Conservation (phyloP, 176 grass and related monocot genomes). For the Eragrostis curvula region DNA sequence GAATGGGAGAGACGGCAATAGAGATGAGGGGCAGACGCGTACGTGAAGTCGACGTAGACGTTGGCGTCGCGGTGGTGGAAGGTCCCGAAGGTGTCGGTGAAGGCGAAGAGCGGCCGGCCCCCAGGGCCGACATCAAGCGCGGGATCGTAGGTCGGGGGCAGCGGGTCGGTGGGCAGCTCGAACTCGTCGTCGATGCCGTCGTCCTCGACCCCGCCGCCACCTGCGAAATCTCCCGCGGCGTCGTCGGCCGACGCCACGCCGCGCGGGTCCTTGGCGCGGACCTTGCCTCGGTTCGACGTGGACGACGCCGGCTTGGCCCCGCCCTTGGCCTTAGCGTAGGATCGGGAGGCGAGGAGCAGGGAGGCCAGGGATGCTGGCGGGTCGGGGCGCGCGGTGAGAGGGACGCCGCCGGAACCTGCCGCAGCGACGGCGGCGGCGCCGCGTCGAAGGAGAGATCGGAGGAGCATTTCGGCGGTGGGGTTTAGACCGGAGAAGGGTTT, state of each 20-base stretch:
- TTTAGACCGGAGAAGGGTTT: slow-evolving; percentile 47
- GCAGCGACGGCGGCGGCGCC: slow-evolving; percentile 33
- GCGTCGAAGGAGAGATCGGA: slow-evolving; percentile 63
- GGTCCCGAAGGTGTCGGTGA: slow-evolving; percentile 65
- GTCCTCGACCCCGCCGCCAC: slow-evolving; percentile 7
- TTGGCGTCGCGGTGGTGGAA: slow-evolving; percentile 60
- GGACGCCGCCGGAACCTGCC: background rate
- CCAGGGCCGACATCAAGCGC: too few species aligned
- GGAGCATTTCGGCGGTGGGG: slow-evolving; percentile 60
- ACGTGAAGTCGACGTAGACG: slow-evolving; percentile 90
- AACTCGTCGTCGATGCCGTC: slow-evolving; percentile 62
- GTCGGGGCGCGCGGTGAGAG: slow-evolving; percentile 2
- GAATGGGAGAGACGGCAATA: background rate
- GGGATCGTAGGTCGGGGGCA: slow-evolving; percentile 46
- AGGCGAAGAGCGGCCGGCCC: too few species aligned
- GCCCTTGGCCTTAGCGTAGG: slow-evolving; percentile 73
- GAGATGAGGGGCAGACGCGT: background rate
- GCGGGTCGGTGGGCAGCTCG: slow-evolving; percentile 68
- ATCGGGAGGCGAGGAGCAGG: slow-evolving; percentile 37
- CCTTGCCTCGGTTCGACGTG: slow-evolving; percentile 55
- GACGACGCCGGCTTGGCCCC: slow-evolving; percentile 55
- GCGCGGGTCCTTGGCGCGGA: slow-evolving; percentile 56
- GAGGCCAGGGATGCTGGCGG: slow-evolving; percentile 26
- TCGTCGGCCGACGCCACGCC: slow-evolving; percentile 43
- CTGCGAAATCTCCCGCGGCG: background rate